A percentile compares a stretch with the other conserved stretches of the same genome.
phyloP scores from a whole-genome alignment of 176 grass and related monocot species.

The Avena atlantica region DNA sequence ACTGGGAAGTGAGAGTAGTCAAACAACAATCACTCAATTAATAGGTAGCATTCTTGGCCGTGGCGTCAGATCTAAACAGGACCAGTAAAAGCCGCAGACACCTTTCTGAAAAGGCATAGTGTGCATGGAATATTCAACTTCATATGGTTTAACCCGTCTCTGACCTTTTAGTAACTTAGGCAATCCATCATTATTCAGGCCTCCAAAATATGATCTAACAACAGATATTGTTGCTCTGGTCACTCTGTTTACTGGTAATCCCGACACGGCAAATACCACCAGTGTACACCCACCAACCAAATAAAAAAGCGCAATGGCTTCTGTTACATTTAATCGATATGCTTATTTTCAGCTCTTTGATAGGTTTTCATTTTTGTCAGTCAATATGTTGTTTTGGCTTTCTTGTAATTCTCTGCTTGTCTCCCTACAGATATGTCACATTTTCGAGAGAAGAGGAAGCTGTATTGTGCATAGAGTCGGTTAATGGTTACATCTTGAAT shows the following conservation, averaged over 20 bases:
- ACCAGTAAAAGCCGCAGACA: background rate
- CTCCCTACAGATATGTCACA: slow-evolving; percentile 61
- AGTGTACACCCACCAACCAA: background rate
- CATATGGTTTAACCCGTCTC: slow-evolving; percentile 1
- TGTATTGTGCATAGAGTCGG: slow-evolving; percentile 56
- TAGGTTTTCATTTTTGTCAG: background rate
- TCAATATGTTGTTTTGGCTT: background rate
- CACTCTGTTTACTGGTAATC: background rate
- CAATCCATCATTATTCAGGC: background rate
- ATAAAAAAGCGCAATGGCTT: slow-evolving; percentile 13
- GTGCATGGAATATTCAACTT: background rate
- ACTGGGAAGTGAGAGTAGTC: background rate
- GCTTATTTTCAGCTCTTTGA: background rate
- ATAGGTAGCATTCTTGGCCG: slow-evolving; percentile 12
- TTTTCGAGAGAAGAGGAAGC: slow-evolving; percentile 65
- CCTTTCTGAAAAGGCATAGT: background rate
- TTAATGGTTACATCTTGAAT: slow-evolving; percentile 67
- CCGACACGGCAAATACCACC: background rate
- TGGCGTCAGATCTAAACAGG: slow-evolving; percentile 3
- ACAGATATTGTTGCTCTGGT: slow-evolving; percentile 35
- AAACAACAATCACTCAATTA: background rate
- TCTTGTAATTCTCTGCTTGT: slow-evolving; percentile 27
- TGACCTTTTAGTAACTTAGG: background rate
- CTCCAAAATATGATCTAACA: slow-evolving; percentile 7
- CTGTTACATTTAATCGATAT: slow-evolving; percentile 15